Percentiles rank a stretch among this genome's conserved stretches.
Evolutionary conservation across 176 grass and related monocot genomes (phyloP).

Genomic region (Ananas comosus): DNA sequence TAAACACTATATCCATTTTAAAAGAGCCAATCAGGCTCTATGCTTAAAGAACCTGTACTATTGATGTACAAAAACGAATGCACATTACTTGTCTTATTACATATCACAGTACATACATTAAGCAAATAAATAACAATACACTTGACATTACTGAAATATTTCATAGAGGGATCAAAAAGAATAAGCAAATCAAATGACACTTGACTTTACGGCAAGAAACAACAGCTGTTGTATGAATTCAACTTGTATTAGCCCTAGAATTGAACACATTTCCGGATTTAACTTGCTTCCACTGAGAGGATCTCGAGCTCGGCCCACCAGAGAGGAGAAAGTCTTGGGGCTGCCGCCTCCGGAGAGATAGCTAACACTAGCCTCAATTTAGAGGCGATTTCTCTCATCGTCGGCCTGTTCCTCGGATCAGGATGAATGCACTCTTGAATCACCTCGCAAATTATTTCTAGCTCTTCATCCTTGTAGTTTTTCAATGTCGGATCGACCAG

Average conservation of each 20-base stretch:
- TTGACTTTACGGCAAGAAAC: not conserved
- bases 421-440: conserved; percentile 54
- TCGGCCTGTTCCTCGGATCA: conserved; percentile 33
- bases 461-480: conserved; percentile 38
- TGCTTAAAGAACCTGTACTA: too few species aligned
- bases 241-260: conserved; percentile 6
- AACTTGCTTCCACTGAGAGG: conserved; percentile 65
- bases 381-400: conserved; percentile 46
- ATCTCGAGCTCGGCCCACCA: conserved; percentile 99
- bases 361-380: conserved; percentile 35
- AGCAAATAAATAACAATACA: too few species aligned
- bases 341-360: conserved; percentile 68
- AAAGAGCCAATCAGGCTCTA: too few species aligned
- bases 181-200: not conserved
- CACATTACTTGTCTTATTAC: too few species aligned
- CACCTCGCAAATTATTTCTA: conserved; percentile 58
- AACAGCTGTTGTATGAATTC: not conserved
- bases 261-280: conserved; percentile 16
- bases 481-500: conserved; percentile 50
- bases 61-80: too few species aligned
- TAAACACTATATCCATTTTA: too few species aligned
- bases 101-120: too few species aligned
- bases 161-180: not conserved
- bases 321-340: conserved; percentile 68
- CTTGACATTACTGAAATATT: not conserved